Base-by-base conservation (phyloP, 768 basidiomycete genomes). In the Melanogaster broomeanus region DNA sequence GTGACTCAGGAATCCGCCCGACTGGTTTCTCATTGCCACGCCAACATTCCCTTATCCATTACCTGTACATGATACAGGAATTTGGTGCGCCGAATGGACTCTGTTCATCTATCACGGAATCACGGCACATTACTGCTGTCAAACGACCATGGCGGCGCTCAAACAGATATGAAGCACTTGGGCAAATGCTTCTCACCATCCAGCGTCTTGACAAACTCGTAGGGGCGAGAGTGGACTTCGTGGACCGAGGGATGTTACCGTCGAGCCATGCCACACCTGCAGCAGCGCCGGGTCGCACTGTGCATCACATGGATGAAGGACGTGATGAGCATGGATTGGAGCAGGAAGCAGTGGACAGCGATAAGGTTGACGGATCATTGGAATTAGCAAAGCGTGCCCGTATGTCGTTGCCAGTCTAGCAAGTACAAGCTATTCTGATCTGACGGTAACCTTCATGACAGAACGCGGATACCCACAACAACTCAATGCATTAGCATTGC, bases 121-220 rank as follows among this genome's bases (percentile, higher is more conserved):
- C 51, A 1, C 44, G 54, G 18, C 60, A 63, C 37, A 61, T 61
- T 42, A 59, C 46, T n/a, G 71, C 53, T 3, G 53, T 55, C 3
- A 58, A 58, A 33, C 3, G 60, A 21, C 72, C 72, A 0, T 74
- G 71, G 69, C 55, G 66, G 1, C 55, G 63, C 9, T 72, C 69
- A 2, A 74, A 49, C 52, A 59, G 52, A 1, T 58, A 62, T 45
- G 49, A 73, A 13, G 61, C 73, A 3, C 57, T 75, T 4, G 58
- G 56, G 0, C 72, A 74, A 42, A 76, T 74, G 71, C 60, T 76
- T 8, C 37, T 45, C 16, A 58, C 53, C 4, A 58, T 55, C 44
- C 40, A 43, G 6, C 8, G 56, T 2, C 39, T 54, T 21, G 66
- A 70, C 49, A 71, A 73, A 48, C 52, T 75, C 0, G 53, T 55